Conservation (phyloP, 1,139 yeast species). For the Scheffersomyces segobiensis region DNA sequence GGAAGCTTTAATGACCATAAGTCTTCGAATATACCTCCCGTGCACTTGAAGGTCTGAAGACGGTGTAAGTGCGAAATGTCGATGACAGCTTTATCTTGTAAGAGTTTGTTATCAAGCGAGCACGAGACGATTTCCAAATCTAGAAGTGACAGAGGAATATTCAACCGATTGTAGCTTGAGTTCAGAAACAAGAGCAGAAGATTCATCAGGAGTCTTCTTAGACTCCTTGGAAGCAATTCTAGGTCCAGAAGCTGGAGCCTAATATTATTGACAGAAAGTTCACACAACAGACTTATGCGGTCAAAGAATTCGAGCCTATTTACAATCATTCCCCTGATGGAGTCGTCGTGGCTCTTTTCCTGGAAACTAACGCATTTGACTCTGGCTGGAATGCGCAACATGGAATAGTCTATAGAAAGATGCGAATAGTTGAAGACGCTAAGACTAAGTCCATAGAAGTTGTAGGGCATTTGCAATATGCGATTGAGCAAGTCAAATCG, state of each 20-base stretch:
- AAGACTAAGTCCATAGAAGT: background rate
- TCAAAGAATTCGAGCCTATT: background rate
- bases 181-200: background rate
- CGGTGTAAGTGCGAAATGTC: background rate
- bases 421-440: background rate
- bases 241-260: background rate
- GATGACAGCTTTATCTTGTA: background rate
- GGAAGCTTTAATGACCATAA: background rate
- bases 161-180: background rate
- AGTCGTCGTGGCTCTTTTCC: background rate
- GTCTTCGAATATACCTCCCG: conserved; percentile 1
- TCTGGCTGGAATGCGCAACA: background rate
- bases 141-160: background rate
- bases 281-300: background rate
- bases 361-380: background rate
- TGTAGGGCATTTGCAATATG: background rate
- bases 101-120: background rate
- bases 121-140: background rate
- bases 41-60: background rate
- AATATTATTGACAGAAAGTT: background rate
- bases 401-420: background rate
- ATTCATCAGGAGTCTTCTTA: background rate
- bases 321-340: background rate
- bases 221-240: background rate
- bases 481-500: background rate